These are phyloP conservation scores for Pyronema domesticum DNA, from an alignment of 495 filamentous ascomycete genomes.

Conservation along the genomic window DNA sequence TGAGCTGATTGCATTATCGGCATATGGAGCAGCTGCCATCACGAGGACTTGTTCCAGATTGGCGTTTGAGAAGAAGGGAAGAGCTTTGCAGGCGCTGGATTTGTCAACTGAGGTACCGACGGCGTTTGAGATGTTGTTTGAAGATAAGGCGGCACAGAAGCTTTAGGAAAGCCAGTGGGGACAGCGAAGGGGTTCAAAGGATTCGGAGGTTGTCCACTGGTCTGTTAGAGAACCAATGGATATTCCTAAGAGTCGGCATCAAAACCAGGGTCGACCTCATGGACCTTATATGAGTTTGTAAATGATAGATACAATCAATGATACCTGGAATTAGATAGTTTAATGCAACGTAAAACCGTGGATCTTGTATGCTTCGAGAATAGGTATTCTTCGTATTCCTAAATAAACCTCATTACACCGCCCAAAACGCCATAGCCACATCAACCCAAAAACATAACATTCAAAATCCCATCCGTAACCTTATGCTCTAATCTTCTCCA, in stretches of 20 bases:
- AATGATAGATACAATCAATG: too few relatives aligned
- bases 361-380: too few relatives aligned
- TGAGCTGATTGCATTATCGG: constrained; percentile 61
- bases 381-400: too few relatives aligned
- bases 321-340: too few relatives aligned
- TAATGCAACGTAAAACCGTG: too few relatives aligned
- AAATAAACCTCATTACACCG: too few relatives aligned
- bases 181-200: constrained; percentile 31
- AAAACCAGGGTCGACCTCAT: too few relatives aligned
- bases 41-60: constrained; percentile 74
- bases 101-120: constrained; percentile 76
- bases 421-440: too few relatives aligned
- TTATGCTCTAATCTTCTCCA: not conserved
- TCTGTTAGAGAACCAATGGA: too few relatives aligned
- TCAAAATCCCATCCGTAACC: not conserved
- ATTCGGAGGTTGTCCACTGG: constrained; percentile 20
- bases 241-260: too few relatives aligned
- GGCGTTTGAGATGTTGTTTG: constrained; percentile 66
- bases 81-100: constrained; percentile 85
- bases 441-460: too few relatives aligned
- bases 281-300: too few relatives aligned
- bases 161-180: constrained; percentile 17
- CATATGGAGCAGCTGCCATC: constrained; percentile 69
- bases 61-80: constrained; percentile 71
- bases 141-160: constrained; percentile 7